phyloP scores from a whole-genome alignment of 345 rosid genomes.

The Cochlearia excelsa region DNA sequence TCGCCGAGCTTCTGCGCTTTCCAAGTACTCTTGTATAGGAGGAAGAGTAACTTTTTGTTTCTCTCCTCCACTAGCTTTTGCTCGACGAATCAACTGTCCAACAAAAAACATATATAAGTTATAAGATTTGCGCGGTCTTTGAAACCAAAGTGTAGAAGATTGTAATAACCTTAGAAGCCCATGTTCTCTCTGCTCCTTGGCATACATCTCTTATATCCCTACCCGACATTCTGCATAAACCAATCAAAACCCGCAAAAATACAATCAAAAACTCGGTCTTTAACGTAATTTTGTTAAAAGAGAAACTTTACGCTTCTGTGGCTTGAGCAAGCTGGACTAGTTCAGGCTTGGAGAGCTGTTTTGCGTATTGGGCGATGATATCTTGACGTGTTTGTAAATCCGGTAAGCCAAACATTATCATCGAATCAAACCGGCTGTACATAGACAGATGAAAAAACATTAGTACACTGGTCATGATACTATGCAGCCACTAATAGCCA shows the following conservation, averaged over 20 bases:
- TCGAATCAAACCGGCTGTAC: slow-evolving; percentile 85
- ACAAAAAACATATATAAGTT: neutral
- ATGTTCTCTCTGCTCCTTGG: slow-evolving; percentile 86
- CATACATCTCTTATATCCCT: slow-evolving; percentile 84
- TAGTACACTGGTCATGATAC: slow-evolving; percentile 21
- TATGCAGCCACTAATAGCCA: neutral
- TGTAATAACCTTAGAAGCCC: slow-evolving; percentile 81
- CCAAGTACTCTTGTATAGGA: slow-evolving; percentile 60
- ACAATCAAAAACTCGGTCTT: neutral
- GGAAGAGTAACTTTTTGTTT: slow-evolving; percentile 50
- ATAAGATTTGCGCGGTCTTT: neutral
- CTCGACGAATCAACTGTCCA: slow-evolving; percentile 65
- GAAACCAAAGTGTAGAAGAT: neutral
- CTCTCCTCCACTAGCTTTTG: slow-evolving; percentile 37
- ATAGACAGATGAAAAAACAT: slow-evolving; percentile 1
- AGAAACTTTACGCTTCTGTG: slow-evolving; percentile 54
- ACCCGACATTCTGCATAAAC: slow-evolving; percentile 70
- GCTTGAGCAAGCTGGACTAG: slow-evolving; percentile 59
- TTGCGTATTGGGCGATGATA: slow-evolving; percentile 79
- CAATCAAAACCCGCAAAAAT: slow-evolving; percentile 1
- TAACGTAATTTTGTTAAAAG: neutral
- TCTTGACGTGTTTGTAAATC: slow-evolving; percentile 63
- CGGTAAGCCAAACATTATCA: slow-evolving; percentile 73
- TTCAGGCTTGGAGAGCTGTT: slow-evolving; percentile 69
- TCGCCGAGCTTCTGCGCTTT: slow-evolving; percentile 52